Evolutionary conservation across 164 flowering plant genomes (phyloP).

Genomic region (Echeveria elegans): DNA sequence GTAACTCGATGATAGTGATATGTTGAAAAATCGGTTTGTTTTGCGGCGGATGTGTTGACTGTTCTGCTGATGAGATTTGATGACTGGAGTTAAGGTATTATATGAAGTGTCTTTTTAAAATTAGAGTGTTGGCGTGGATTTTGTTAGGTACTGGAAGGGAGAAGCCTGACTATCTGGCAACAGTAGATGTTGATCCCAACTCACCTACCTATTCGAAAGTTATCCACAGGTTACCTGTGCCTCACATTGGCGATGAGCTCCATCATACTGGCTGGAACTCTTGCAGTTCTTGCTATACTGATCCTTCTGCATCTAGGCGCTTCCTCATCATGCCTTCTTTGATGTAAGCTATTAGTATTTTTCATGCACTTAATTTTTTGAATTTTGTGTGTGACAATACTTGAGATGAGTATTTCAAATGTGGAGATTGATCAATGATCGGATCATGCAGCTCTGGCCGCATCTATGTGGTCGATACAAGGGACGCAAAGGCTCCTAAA

Average conservation of each 20-base stretch:
- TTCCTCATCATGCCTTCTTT: constrained; percentile 76
- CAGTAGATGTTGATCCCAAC: constrained; percentile 85
- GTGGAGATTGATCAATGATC: not conserved
- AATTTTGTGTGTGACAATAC: too few species aligned
- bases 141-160: constrained; percentile 69
- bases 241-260: constrained; percentile 70
- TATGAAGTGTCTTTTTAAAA: too few species aligned
- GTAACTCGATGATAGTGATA: too few species aligned
- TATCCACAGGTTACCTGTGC: constrained; percentile 74
- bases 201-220: constrained; percentile 85
- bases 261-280: constrained; percentile 99
- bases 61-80: not conserved
- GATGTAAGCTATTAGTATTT: constrained; percentile 27
- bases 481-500: constrained; percentile 67
- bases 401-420: not conserved
- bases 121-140: not conserved
- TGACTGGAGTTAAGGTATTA: not conserved
- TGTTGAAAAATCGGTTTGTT: too few species aligned
- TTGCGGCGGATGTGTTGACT: too few species aligned
- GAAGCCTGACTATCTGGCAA: constrained; percentile 87
- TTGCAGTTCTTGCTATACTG: constrained; percentile 98
- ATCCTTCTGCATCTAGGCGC: constrained; percentile 67
- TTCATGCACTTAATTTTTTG: too few species aligned
- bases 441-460: constrained; percentile 73
- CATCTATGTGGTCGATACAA: constrained; percentile 80